Conservation (phyloP, 1,139 yeast species). For the Debaryomyces singareniensis region DNA sequence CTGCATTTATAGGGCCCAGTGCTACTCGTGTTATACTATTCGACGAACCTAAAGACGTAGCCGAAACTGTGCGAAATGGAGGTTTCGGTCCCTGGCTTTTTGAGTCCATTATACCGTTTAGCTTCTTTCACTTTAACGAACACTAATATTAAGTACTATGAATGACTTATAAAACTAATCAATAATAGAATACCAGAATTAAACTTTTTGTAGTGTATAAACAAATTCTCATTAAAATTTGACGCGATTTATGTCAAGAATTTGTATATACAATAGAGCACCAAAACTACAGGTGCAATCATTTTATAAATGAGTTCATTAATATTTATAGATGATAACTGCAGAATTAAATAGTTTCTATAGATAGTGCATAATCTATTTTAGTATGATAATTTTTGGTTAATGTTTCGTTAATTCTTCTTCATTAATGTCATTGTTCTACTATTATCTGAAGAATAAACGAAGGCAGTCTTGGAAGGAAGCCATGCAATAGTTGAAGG, state of each 20-base stretch:
- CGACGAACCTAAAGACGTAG: constrained; percentile 24
- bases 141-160: too few relatives aligned
- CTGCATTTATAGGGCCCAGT: constrained; percentile 37
- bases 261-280: neutral
- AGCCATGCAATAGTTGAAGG: constrained; percentile 34
- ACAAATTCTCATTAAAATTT: too few relatives aligned
- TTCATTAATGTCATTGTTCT: constrained; percentile 20
- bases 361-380: too few relatives aligned
- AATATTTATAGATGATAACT: neutral
- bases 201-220: neutral
- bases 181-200: neutral
- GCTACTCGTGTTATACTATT: constrained; percentile 31
- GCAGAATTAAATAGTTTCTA: neutral
- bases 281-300: neutral
- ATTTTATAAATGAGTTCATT: neutral
- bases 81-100: constrained; percentile 11
- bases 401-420: constrained; percentile 12
- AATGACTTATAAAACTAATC: too few relatives aligned
- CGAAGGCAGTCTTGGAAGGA: constrained; percentile 31
- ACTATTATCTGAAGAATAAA: constrained; percentile 31
- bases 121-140: neutral
- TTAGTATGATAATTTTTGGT: too few relatives aligned
- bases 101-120: constrained; percentile 9
- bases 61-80: constrained; percentile 34
- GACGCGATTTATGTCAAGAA: too few relatives aligned